phyloP scores from a whole-genome alignment of 768 basidiomycete genomes.

The Scleroderma bovista region DNA sequence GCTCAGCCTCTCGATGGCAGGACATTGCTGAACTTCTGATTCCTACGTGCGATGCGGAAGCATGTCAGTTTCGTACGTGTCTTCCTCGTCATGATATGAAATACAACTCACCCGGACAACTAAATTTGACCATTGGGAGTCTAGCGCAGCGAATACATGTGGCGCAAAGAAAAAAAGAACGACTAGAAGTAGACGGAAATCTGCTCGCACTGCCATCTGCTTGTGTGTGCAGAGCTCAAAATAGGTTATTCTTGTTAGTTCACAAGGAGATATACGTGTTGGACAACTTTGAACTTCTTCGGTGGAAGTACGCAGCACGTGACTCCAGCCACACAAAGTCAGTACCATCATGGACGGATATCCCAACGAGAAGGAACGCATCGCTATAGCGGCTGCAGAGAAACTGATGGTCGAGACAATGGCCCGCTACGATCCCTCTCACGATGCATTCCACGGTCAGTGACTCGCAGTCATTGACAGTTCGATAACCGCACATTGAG shows the following conservation, averaged over 20 bases:
- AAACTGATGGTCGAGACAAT: conserved; percentile 67
- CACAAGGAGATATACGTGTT: neutral
- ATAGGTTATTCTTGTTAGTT: too few species aligned
- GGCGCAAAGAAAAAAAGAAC: conserved; percentile 38
- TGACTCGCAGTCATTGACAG: neutral
- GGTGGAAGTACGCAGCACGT: too few species aligned
- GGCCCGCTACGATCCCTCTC: conserved; percentile 75
- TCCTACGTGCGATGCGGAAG: conserved; percentile 27
- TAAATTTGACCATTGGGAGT: conserved; percentile 18
- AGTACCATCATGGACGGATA: conserved; percentile 24
- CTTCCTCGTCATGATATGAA: neutral
- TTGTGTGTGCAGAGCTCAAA: neutral
- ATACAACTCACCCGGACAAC: conserved; percentile 24
- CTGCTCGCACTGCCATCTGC: conserved; percentile 16
- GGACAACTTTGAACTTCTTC: conserved; percentile 16
- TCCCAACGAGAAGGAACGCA: conserved; percentile 48
- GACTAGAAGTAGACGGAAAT: conserved; percentile 28
- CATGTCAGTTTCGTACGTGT: too few species aligned
- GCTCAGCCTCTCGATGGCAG: conserved; percentile 42
- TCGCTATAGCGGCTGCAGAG: conserved; percentile 53
- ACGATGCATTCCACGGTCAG: conserved; percentile 75
- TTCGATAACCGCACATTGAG: conserved; percentile 4
- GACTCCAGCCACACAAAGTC: too few species aligned
- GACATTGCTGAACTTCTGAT: conserved; percentile 39
- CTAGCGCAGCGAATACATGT: conserved; percentile 13